Base-by-base conservation (phyloP, 306 rosid species). In the Casuarina cunninghamiana region DNA sequence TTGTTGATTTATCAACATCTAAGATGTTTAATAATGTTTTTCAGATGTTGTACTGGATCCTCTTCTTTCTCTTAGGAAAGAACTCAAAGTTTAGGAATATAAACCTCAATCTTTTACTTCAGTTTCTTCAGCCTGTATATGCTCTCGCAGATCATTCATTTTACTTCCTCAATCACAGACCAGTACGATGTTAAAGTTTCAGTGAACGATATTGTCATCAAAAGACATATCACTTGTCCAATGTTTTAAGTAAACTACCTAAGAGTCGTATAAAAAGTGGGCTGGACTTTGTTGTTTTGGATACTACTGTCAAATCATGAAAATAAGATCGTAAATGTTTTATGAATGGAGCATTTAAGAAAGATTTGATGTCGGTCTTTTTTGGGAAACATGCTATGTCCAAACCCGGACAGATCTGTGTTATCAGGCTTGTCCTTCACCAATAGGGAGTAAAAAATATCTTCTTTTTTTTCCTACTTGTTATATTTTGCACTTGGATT, bases 171-270 rank as follows among this genome's bases (percentile, higher is more conserved):
- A 65, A 82, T 71, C 86, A 81, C 97, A 95, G 98, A 95, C 85
- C 86, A 85, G 86, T 89, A 88, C 88, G 88, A 86, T 37, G 94
- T 95, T 76, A 92, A 95, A 83, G 98, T 95, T 91, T 95, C 98
- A 3, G 98, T 92, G 78, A 95, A 95, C 84, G 98, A 95, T 76
- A 95, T 95, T 78, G 86, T 95, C 79, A 89, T 95, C 82, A 95
- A 93, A 85, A 81, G 54, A 54, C 68, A 72, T 53, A 55, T 69
- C 78, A 75, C 45, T 51, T 15, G 67, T 48, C 35, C 4, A n/a
- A 39, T 53, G 35, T 53, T 49, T 44, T 9, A 62, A 51, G 49
- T 11, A 15, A 46, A 46, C 26, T 76, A 7, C 5, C 50, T 19
- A 45, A 71, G 57, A 62, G 3, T 38, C 19, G 2, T 53, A 37